phyloP scores from a whole-genome alignment of 176 grass and related monocot species.

The Hyparrhenia diplandra region DNA sequence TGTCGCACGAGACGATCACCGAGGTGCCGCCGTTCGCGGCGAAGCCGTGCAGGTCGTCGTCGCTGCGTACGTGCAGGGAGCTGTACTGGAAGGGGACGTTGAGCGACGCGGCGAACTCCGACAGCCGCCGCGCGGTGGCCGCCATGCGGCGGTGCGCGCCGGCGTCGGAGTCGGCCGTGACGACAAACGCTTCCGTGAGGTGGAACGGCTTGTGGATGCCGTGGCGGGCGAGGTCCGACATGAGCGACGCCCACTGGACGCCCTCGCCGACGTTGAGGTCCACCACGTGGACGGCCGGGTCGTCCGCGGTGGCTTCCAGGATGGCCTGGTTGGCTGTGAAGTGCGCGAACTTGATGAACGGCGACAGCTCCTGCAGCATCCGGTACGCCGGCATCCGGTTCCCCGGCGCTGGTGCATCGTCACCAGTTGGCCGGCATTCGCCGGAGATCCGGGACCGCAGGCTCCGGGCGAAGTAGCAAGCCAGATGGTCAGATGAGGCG shows the following conservation, averaged over 20 bases:
- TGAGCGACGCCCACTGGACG: conserved; percentile 49
- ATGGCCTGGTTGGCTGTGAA: conserved; percentile 95
- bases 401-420: not conserved
- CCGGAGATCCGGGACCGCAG: conserved; percentile 21
- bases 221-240: conserved; percentile 36
- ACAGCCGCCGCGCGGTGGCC: conserved; percentile 23
- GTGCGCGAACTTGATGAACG: conserved; percentile 80
- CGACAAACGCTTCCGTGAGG: conserved; percentile 14
- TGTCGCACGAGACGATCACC: conserved; percentile 32
- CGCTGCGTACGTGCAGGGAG: not conserved
- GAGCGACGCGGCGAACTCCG: conserved; percentile 33
- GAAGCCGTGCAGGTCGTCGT: not conserved
- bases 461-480: conserved; percentile 32
- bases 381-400: conserved; percentile 8
- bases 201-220: conserved; percentile 6
- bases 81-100: conserved; percentile 24
- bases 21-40: not conserved
- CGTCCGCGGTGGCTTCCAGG: conserved; percentile 35
- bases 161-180: not conserved
- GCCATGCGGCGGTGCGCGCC: not conserved
- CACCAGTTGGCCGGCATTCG: not conserved
- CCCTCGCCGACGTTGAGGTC: conserved; percentile 44
- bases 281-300: conserved; percentile 33
- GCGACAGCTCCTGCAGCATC: conserved; percentile 39
- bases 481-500: conserved; percentile 1